These are phyloP conservation scores for Penicillium desertorum DNA, from an alignment of 495 filamentous ascomycete genomes.

Conservation along the genomic window DNA sequence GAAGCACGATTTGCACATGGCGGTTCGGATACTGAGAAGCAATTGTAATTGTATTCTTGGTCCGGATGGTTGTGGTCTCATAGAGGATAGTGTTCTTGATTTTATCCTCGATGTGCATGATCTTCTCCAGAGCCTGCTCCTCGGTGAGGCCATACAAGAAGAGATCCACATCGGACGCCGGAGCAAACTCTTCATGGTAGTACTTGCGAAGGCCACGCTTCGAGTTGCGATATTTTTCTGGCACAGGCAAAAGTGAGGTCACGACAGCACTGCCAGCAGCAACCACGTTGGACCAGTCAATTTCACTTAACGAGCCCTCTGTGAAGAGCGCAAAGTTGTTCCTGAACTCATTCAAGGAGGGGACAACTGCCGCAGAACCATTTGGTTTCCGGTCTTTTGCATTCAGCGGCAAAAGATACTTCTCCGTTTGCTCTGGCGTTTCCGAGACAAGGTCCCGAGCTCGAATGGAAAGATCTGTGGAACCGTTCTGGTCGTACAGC, in stretches of 20 bases:
- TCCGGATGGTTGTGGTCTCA: slow-evolving; percentile 73
- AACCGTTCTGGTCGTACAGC: slow-evolving; percentile 60
- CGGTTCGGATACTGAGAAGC: slow-evolving; percentile 77
- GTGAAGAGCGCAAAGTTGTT: slow-evolving; percentile 77
- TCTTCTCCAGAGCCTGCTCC: slow-evolving; percentile 72
- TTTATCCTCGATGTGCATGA: slow-evolving; percentile 69
- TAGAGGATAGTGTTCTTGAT: slow-evolving; percentile 71
- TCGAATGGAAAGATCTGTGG: slow-evolving; percentile 54
- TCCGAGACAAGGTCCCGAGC: slow-evolving; percentile 63
- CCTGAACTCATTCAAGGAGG: slow-evolving; percentile 64
- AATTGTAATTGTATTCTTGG: slow-evolving; percentile 83
- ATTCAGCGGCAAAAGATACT: slow-evolving; percentile 69
- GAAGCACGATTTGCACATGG: slow-evolving; percentile 79
- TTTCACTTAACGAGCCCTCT: slow-evolving; percentile 59
- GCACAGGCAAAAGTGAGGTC: slow-evolving; percentile 71
- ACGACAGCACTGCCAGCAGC: slow-evolving; percentile 75
- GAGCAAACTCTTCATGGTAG: slow-evolving; percentile 75
- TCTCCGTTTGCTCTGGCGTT: slow-evolving; percentile 55
- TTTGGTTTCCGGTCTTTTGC: slow-evolving; percentile 55
- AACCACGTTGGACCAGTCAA: slow-evolving; percentile 77
- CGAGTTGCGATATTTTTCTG: slow-evolving; percentile 58
- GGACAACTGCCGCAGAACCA: slow-evolving; percentile 64
- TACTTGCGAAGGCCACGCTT: slow-evolving; percentile 65
- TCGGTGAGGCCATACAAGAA: slow-evolving; percentile 78
- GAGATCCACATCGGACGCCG: slow-evolving; percentile 81